These are phyloP conservation scores for Nicotiana paniculata DNA, from an alignment of 257 asterid genomes.

Conservation along the genomic window DNA sequence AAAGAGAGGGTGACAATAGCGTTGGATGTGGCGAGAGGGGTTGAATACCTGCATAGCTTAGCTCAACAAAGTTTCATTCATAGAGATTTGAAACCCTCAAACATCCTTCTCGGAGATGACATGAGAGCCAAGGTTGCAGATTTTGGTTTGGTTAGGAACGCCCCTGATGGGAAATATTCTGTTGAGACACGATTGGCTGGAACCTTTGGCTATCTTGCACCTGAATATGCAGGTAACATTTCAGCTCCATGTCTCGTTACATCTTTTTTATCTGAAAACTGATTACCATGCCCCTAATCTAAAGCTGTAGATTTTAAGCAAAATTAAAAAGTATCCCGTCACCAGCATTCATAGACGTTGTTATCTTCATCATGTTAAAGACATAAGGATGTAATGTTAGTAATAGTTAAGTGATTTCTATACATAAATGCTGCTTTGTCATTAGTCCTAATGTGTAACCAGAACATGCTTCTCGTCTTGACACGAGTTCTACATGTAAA, in stretches of 20 bases:
- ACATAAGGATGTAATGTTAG: background rate
- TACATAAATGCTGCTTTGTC: background rate
- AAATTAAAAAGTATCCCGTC: background rate
- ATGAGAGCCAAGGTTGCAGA: constrained; percentile 99
- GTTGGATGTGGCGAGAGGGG: constrained; percentile 88
- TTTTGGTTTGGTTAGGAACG: constrained; percentile 84
- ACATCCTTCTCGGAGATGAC: constrained; percentile 84
- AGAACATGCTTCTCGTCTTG: background rate
- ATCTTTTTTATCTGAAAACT: background rate
- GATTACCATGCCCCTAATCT: background rate
- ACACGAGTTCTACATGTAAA: background rate
- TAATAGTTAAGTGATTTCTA: background rate
- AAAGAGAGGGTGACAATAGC: constrained; percentile 85
- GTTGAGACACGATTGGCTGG: constrained; percentile 95
- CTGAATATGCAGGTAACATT: constrained; percentile 82
- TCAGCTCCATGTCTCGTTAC: background rate
- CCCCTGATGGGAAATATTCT: constrained; percentile 90
- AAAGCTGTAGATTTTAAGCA: background rate
- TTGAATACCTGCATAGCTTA: constrained; percentile 89
- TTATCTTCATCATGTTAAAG: background rate
- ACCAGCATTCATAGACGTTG: background rate
- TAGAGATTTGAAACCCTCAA: constrained; percentile 81
- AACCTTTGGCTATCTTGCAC: constrained; percentile 95
- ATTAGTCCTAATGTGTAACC: background rate
- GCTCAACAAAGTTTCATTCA: constrained; percentile 95